A percentile compares a stretch with the other conserved stretches of the same genome.
Conservation (phyloP, 805 yeast genomes). For the Candida rishiriensis region DNA sequence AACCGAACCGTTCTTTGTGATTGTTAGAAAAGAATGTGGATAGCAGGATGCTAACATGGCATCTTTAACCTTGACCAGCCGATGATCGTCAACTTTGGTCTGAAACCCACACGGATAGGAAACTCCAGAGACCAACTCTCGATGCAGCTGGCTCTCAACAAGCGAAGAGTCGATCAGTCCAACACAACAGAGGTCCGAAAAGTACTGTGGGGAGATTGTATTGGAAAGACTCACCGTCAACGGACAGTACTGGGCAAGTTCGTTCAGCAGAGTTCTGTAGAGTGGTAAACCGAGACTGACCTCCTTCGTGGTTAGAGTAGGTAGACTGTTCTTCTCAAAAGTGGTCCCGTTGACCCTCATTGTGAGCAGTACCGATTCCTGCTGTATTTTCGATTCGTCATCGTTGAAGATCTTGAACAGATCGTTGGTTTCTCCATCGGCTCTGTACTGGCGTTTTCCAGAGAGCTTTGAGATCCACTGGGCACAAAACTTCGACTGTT, state of each 20-base stretch:
- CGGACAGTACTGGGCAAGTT: constrained; percentile 40
- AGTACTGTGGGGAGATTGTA: constrained; percentile 47
- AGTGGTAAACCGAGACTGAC: constrained; percentile 37
- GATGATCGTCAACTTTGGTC: constrained; percentile 15
- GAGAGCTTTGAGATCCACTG: constrained; percentile 33
- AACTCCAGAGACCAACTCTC: constrained; percentile 47
- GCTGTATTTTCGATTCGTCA: constrained; percentile 3
- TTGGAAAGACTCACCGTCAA: constrained; percentile 43
- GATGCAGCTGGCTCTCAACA: constrained; percentile 45
- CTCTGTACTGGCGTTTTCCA: constrained; percentile 17
- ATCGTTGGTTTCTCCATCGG: not conserved
- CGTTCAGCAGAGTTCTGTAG: constrained; percentile 35
- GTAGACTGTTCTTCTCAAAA: constrained; percentile 18
- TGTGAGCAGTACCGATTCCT: constrained; percentile 25
- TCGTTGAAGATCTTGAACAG: constrained; percentile 5
- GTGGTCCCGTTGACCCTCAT: constrained; percentile 36
- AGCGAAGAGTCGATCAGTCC: constrained; percentile 41
- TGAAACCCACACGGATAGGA: constrained; percentile 47
- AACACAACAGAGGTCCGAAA: constrained; percentile 42
- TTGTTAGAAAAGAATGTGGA: constrained; percentile 44
- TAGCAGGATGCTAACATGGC: constrained; percentile 41
- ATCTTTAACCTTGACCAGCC: constrained; percentile 37
- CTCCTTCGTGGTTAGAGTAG: constrained; percentile 20
- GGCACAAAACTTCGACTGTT: constrained; percentile 37
- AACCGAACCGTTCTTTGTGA: constrained; percentile 44